A percentile compares a stretch with the other conserved stretches of the same genome.
phyloP scores from a whole-genome alignment of 1,139 yeast genomes.

The Pichia sp. region DNA sequence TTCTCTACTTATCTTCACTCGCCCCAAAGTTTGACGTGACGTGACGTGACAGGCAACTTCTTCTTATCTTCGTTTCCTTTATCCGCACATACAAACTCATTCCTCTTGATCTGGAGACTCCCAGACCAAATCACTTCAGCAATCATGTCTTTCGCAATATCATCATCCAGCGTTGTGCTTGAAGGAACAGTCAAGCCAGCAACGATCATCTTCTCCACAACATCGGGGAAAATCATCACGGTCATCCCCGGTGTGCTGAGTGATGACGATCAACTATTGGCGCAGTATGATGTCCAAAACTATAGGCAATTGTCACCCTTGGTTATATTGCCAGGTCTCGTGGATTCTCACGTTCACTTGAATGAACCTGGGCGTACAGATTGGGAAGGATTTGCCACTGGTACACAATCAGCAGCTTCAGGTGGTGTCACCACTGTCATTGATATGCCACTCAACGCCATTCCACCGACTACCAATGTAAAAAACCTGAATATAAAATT shows the following conservation, averaged over 20 bases:
- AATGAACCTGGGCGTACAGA: slow-evolving; percentile 94
- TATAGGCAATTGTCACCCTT: slow-evolving; percentile 56
- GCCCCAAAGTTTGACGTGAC: background rate
- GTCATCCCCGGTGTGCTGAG: slow-evolving; percentile 34
- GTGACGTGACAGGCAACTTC: background rate
- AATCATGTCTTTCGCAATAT: slow-evolving; percentile 53
- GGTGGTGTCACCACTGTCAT: slow-evolving; percentile 96
- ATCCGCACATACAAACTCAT: background rate
- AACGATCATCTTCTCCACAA: slow-evolving; percentile 55
- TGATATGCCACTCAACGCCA: slow-evolving; percentile 94
- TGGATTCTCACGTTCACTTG: slow-evolving; percentile 88
- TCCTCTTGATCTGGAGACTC: background rate
- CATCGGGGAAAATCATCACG: slow-evolving; percentile 58
- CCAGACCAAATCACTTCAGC: background rate
- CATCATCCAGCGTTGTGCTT: slow-evolving; percentile 59
- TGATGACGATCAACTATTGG: slow-evolving; percentile 33
- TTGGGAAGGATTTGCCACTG: slow-evolving; percentile 95
- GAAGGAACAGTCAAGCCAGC: slow-evolving; percentile 50
- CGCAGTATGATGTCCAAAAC: slow-evolving; percentile 34
- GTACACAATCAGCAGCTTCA: slow-evolving; percentile 85
- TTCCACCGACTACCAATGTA: slow-evolving; percentile 88
- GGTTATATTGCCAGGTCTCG: slow-evolving; percentile 79
- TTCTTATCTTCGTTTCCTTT: background rate
- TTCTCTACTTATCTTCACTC: background rate
- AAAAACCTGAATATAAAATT: slow-evolving; percentile 68